Conservation (phyloP, 169 alveolate genomes). For the Babesia bigemina region DNA sequence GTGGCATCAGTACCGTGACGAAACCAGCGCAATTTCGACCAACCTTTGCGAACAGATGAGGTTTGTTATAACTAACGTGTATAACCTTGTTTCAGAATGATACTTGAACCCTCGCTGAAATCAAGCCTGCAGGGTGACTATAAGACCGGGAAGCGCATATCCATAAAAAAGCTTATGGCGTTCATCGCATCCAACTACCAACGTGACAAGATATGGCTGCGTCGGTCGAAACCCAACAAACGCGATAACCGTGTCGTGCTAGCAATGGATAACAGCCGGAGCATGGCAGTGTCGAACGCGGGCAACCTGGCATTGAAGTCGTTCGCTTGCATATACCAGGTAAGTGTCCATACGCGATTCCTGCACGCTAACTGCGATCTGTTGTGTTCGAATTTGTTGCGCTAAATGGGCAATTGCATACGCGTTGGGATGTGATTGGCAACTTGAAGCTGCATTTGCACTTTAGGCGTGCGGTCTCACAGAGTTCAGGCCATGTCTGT, state of each 20-base stretch:
- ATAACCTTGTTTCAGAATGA: conserved; percentile 17
- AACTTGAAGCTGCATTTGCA: conserved; percentile 53
- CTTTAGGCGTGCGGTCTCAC: neutral
- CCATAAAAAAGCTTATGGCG: conserved; percentile 94
- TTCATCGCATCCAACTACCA: conserved; percentile 98
- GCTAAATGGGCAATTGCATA: conserved; percentile 86
- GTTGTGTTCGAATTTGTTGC: conserved; percentile 79
- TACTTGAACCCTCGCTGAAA: conserved; percentile 90
- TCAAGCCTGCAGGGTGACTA: conserved; percentile 92
- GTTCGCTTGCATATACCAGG: conserved; percentile 84
- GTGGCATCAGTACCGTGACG: conserved; percentile 40
- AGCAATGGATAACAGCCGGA: conserved; percentile 94
- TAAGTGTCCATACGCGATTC: conserved; percentile 83
- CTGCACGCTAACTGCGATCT: conserved; percentile 79
- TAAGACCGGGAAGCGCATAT: conserved; percentile 94
- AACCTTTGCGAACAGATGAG: conserved; percentile 52
- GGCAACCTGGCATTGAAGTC: conserved; percentile 56
- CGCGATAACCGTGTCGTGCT: conserved; percentile 93
- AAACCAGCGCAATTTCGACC: conserved; percentile 28
- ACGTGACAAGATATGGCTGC: conserved; percentile 98
- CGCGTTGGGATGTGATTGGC: conserved; percentile 77
- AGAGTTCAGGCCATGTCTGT: conserved; percentile 45
- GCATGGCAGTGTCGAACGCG: conserved; percentile 83
- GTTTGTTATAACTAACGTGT: neutral
- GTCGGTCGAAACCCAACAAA: conserved; percentile 95